phyloP scores from a whole-genome alignment of 176 grass and related monocot species.

The Stipa capillata region DNA sequence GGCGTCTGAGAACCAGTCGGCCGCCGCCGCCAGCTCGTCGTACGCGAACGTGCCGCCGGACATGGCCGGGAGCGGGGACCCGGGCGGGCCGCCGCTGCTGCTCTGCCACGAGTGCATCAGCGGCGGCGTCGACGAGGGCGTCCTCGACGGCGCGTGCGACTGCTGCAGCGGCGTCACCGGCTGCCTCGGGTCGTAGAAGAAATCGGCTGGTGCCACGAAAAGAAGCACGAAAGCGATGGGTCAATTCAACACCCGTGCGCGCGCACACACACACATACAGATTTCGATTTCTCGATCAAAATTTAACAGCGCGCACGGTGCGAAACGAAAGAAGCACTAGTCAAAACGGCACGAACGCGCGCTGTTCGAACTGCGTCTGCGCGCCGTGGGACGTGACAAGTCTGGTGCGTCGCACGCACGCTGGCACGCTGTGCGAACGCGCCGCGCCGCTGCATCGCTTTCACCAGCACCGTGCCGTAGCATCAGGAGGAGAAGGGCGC shows the following conservation, averaged over 20 bases:
- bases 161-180: conserved; percentile 15
- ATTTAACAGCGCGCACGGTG: background rate
- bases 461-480: background rate
- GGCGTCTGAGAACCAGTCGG: conserved; percentile 61
- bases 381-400: too few relatives aligned
- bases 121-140: conserved; percentile 31
- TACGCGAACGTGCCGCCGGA: conserved; percentile 42
- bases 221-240: background rate
- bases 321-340: background rate
- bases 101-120: conserved; percentile 23
- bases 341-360: background rate
- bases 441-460: background rate
- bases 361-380: background rate
- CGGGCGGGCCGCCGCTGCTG: conserved; percentile 3
- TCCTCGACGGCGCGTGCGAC: conserved; percentile 5
- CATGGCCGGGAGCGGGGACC: conserved; percentile 12
- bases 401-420: too few relatives aligned
- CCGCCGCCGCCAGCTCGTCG: conserved; percentile 55
- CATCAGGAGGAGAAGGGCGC: background rate
- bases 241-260: background rate
- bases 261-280: background rate
- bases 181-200: conserved; percentile 36
- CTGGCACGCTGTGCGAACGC: too few relatives aligned
- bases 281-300: background rate
- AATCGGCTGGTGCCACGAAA: background rate